These are phyloP conservation scores for Penicillium sp. DNA, from an alignment of 2,329 filamentous ascomycete species.

Conservation along the genomic window DNA sequence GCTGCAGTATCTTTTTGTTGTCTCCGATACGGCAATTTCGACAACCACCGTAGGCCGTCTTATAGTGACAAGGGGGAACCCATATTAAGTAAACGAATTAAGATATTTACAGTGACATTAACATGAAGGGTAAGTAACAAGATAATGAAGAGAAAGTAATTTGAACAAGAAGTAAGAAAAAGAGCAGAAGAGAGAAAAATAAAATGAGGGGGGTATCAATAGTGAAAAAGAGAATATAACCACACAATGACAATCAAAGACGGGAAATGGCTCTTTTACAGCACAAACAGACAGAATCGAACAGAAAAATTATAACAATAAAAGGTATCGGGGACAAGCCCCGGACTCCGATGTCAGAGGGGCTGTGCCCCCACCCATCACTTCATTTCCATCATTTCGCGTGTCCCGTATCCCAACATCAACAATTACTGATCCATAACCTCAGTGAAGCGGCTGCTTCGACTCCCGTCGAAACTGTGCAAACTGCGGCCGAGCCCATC, in stretches of 20 bases:
- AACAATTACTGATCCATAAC: conserved; percentile 28
- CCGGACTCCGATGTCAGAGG: not conserved
- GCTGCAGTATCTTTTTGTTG: too few relatives aligned
- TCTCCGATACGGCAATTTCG: too few relatives aligned
- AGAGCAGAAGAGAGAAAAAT: conserved; percentile 3
- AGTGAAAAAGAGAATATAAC: conserved; percentile 12
- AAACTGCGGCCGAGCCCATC: conserved; percentile 45
- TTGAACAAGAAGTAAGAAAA: conserved; percentile 1
- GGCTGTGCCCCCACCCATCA: conserved; percentile 1
- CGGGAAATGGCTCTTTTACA: conserved; percentile 5
- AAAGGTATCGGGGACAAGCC: not conserved
- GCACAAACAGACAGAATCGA: not conserved
- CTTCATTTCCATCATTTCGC: conserved; percentile 21
- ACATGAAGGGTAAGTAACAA: not conserved
- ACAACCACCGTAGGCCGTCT: too few relatives aligned
- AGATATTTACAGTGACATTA: not conserved
- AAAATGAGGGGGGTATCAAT: conserved; percentile 17
- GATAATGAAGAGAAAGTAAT: not conserved
- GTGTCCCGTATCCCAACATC: conserved; percentile 12
- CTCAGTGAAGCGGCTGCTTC: conserved; percentile 46
- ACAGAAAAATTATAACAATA: not conserved
- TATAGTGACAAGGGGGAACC: not conserved
- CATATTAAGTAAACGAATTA: not conserved
- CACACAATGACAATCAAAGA: conserved; percentile 8
- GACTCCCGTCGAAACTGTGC: conserved; percentile 44